A percentile compares a stretch with the other conserved stretches of the same genome.
Evolutionary conservation across 192 early-diverging fungal genomes (phyloP).

Genomic region (Rhizophagus prolifer): DNA sequence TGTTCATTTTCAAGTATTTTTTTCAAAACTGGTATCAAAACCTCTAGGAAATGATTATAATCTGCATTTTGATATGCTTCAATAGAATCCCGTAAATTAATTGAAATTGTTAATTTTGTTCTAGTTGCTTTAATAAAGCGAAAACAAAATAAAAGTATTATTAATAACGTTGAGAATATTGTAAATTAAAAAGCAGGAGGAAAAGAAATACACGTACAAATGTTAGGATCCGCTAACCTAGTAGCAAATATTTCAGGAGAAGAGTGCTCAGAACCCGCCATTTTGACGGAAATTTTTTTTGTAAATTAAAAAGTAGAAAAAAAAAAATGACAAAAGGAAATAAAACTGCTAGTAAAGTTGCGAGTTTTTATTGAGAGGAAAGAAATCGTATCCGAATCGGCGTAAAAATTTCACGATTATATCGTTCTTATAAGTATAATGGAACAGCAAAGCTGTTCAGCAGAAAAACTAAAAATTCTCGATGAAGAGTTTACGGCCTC

Average conservation of each 20-base stretch:
- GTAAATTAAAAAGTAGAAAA: not conserved
- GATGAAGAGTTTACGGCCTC: not conserved
- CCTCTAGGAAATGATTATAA: constrained; percentile 72
- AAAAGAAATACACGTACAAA: not conserved
- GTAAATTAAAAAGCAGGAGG: not conserved
- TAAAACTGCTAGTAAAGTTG: not conserved
- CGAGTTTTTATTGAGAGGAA: not conserved
- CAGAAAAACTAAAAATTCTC: not conserved
- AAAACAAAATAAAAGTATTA: not conserved
- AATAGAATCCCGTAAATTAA: constrained; percentile 86
- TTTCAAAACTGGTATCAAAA: constrained; percentile 81
- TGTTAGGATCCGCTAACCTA: not conserved
- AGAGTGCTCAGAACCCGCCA: not conserved
- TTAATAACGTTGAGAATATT: not conserved
- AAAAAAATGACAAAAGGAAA: not conserved
- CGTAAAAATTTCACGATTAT: not conserved
- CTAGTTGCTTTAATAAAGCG: constrained; percentile 44
- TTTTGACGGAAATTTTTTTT: not conserved
- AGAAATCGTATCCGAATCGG: not conserved
- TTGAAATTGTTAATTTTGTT: constrained; percentile 79
- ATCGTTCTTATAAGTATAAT: not conserved
- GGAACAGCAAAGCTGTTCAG: not conserved
- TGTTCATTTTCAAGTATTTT: constrained; percentile 70
- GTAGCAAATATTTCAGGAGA: not conserved
- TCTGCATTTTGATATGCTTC: constrained; percentile 88